Evolutionary conservation across 2,329 filamentous ascomycete species (phyloP).

Genomic region (Neophaeococcomyces mojaviensis): DNA sequence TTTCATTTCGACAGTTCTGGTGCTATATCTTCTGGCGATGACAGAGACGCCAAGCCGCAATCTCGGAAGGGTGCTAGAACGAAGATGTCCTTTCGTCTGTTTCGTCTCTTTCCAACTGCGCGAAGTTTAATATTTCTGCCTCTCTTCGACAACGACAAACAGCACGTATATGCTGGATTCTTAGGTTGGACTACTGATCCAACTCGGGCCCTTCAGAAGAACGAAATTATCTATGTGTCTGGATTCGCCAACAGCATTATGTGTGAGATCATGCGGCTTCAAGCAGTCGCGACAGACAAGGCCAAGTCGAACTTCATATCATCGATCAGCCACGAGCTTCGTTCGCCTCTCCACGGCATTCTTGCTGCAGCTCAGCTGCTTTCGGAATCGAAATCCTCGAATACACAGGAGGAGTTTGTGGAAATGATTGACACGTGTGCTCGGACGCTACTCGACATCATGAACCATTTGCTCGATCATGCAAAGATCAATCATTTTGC

Average conservation of each 20-base stretch:
- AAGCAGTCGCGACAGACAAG: slow-evolving; percentile 30
- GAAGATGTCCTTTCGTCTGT: neutral
- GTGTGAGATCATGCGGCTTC: slow-evolving; percentile 27
- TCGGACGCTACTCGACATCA: slow-evolving; percentile 36
- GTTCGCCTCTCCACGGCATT: slow-evolving; percentile 37
- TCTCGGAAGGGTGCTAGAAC: neutral
- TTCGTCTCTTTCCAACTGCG: slow-evolving; percentile 4
- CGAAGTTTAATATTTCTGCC: slow-evolving; percentile 5
- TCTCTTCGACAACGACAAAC: slow-evolving; percentile 6
- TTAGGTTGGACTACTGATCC: slow-evolving; percentile 5
- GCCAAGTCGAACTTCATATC: slow-evolving; percentile 40
- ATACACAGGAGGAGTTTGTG: slow-evolving; percentile 34
- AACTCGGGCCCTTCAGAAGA: slow-evolving; percentile 18
- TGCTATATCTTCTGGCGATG: slow-evolving; percentile 3
- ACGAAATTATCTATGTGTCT: slow-evolving; percentile 31
- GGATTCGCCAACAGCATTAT: slow-evolving; percentile 31
- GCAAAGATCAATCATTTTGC: slow-evolving; percentile 45
- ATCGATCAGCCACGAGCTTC: slow-evolving; percentile 38
- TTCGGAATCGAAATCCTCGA: slow-evolving; percentile 31
- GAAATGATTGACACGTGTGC: slow-evolving; percentile 36
- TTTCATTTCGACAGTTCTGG: slow-evolving; percentile 6
- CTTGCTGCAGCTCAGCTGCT: slow-evolving; percentile 36
- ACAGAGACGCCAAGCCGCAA: neutral
- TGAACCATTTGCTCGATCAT: slow-evolving; percentile 41
- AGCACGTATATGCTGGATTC: slow-evolving; percentile 6